Evolutionary conservation across 352 stramenopile species (phyloP).

Genomic region (Phytophthora quininea): DNA sequence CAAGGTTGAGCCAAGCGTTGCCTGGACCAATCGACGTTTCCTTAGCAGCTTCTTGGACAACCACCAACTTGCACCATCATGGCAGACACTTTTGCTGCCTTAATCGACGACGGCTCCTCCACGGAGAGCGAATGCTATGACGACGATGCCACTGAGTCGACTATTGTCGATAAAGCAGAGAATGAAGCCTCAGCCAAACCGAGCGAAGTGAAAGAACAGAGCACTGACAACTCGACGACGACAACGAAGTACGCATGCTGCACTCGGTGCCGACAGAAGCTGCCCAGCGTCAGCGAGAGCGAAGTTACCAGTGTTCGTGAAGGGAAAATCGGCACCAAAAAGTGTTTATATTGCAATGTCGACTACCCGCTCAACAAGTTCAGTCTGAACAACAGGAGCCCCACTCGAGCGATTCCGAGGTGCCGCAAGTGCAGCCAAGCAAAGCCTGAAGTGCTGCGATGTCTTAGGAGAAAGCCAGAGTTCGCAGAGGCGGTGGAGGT

Average conservation of each 20-base stretch:
- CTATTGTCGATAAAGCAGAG: neutral
- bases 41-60: too few relatives aligned
- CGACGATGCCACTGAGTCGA: slow-evolving; percentile 10
- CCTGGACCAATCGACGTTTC: too few relatives aligned
- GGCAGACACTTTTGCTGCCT: neutral
- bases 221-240: neutral
- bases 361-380: slow-evolving; percentile 14
- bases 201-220: too few relatives aligned
- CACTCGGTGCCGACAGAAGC: slow-evolving; percentile 19
- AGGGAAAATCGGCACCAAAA: slow-evolving; percentile 9
- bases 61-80: neutral
- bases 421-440: slow-evolving; percentile 21
- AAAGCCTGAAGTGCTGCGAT: neutral
- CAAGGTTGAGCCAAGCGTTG: too few relatives aligned
- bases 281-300: slow-evolving; percentile 4
- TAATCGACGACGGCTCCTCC: slow-evolving; percentile 27
- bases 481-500: slow-evolving; percentile 4
- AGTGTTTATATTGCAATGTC: slow-evolving; percentile 14
- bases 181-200: neutral
- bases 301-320: slow-evolving; percentile 2
- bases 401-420: slow-evolving; percentile 12
- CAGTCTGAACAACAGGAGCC: neutral
- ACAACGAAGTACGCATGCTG: slow-evolving; percentile 10
- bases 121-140: slow-evolving; percentile 40
- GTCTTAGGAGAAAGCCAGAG: neutral